Conservation (phyloP, 78 protist genomes). For the Dictyostelium capitatum region DNA sequence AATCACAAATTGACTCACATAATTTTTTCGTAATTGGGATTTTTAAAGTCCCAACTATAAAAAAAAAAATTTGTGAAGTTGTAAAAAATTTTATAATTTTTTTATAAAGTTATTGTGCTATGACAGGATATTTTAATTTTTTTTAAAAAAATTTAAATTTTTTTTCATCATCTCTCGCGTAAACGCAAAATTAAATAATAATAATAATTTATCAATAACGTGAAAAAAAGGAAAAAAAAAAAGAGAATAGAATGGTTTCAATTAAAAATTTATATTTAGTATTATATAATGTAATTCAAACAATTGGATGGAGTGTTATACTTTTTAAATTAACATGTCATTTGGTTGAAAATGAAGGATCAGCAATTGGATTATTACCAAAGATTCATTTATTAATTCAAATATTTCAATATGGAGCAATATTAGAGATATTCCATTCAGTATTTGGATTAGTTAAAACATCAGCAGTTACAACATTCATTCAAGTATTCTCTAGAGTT, state of each 20-base stretch:
- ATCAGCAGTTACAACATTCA: conserved; percentile 77
- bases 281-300: conserved; percentile 57
- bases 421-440: conserved; percentile 85
- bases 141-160: neutral
- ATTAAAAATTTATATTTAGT: conserved; percentile 38
- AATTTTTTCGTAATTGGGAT: too few species aligned
- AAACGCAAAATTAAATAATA: too few species aligned
- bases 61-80: neutral
- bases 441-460: conserved; percentile 83
- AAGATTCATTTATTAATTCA: conserved; percentile 27
- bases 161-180: neutral
- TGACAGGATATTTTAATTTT: neutral
- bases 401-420: conserved; percentile 82
- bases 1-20: too few species aligned
- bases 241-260: conserved; percentile 1
- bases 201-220: neutral
- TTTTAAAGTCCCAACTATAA: too few species aligned
- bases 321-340: conserved; percentile 40
- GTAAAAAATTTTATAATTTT: neutral
- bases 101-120: neutral
- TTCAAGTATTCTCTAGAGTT: conserved; percentile 86
- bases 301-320: conserved; percentile 68
- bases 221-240: too few species aligned
- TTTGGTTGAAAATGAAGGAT: neutral
- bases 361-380: conserved; percentile 43